Evolutionary conservation across 2,329 filamentous ascomycete species (phyloP).

Genomic region (Aureobasidium sp.): DNA sequence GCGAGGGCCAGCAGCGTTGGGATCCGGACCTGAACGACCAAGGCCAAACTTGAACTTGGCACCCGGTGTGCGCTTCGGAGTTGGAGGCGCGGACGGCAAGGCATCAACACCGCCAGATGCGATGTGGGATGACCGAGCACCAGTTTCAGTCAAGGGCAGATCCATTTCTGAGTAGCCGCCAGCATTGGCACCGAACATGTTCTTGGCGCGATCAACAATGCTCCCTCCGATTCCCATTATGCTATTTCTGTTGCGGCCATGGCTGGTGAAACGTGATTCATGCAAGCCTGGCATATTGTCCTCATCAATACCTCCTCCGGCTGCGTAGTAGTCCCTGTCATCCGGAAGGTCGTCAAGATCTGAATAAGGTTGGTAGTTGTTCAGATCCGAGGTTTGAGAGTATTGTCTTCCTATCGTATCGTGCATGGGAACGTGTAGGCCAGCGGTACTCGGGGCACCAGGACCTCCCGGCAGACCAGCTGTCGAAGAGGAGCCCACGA

Average conservation of each 20-base stretch:
- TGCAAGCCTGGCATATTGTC: conserved; percentile 41
- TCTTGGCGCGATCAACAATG: conserved; percentile 78
- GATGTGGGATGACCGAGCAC: conserved; percentile 37
- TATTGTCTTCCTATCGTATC: conserved; percentile 40
- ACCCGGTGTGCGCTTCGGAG: conserved; percentile 51
- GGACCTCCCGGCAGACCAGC: conserved; percentile 38
- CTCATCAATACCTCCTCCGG: conserved; percentile 50
- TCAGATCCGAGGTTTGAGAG: conserved; percentile 71
- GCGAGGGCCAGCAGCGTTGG: conserved; percentile 80
- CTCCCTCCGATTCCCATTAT: conserved; percentile 77
- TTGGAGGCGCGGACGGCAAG: conserved; percentile 23
- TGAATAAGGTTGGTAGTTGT: conserved; percentile 88
- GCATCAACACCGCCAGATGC: conserved; percentile 30
- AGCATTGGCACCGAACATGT: conserved; percentile 77
- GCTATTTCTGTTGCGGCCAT: conserved; percentile 65
- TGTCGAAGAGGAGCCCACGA: conserved; percentile 58
- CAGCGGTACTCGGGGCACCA: conserved; percentile 30
- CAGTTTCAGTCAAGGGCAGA: conserved; percentile 78
- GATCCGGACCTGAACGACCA: conserved; percentile 74
- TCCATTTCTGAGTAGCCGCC: conserved; percentile 95
- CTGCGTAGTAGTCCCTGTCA: conserved; percentile 71
- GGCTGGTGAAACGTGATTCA: conserved; percentile 42
- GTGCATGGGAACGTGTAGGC: conserved; percentile 31
- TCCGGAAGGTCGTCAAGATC: conserved; percentile 76
- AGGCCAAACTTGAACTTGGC: conserved; percentile 89